A percentile compares a stretch with the other conserved stretches of the same genome.
phyloP scores from a whole-genome alignment of 2,329 filamentous ascomycete species.

The Septoria petroselini region DNA sequence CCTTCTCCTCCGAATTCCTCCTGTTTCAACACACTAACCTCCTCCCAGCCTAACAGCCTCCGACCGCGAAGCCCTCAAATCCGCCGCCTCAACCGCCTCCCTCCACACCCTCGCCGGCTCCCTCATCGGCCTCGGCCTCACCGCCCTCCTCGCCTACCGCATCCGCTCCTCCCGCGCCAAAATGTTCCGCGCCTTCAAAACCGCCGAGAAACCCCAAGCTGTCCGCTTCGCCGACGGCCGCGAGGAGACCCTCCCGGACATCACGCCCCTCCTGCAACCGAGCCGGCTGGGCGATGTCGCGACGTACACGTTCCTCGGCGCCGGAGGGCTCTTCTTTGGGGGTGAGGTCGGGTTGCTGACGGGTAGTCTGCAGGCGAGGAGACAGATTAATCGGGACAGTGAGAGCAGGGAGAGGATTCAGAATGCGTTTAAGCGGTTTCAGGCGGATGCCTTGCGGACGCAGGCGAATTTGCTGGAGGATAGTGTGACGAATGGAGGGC shows the following conservation, averaged over 20 bases:
- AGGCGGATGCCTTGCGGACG: slow-evolving; percentile 60
- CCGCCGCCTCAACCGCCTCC: slow-evolving; percentile 55
- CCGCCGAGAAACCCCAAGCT: slow-evolving; percentile 59
- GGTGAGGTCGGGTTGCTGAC: slow-evolving; percentile 61
- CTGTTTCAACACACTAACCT: not conserved
- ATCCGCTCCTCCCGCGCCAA: slow-evolving; percentile 54
- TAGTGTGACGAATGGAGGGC: slow-evolving; percentile 66
- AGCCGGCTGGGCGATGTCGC: slow-evolving; percentile 58
- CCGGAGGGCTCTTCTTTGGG: slow-evolving; percentile 62
- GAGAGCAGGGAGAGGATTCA: slow-evolving; percentile 58
- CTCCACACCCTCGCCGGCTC: slow-evolving; percentile 59
- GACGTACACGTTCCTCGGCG: slow-evolving; percentile 61
- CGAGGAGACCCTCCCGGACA: slow-evolving; percentile 59
- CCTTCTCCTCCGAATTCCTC: not conserved
- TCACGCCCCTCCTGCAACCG: slow-evolving; percentile 57
- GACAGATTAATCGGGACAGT: slow-evolving; percentile 54
- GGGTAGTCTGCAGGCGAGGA: slow-evolving; percentile 54
- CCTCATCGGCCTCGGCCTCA: slow-evolving; percentile 58
- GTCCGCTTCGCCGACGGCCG: slow-evolving; percentile 62
- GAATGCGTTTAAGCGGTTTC: slow-evolving; percentile 60
- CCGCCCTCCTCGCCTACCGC: slow-evolving; percentile 56
- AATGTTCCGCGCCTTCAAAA: slow-evolving; percentile 62
- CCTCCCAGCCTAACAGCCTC: slow-evolving; percentile 47
- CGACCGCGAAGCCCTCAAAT: slow-evolving; percentile 58
- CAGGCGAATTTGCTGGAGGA: slow-evolving; percentile 57